Base-by-base conservation (phyloP, 495 filamentous ascomycete genomes). In the Hypoxylon perforatum region DNA sequence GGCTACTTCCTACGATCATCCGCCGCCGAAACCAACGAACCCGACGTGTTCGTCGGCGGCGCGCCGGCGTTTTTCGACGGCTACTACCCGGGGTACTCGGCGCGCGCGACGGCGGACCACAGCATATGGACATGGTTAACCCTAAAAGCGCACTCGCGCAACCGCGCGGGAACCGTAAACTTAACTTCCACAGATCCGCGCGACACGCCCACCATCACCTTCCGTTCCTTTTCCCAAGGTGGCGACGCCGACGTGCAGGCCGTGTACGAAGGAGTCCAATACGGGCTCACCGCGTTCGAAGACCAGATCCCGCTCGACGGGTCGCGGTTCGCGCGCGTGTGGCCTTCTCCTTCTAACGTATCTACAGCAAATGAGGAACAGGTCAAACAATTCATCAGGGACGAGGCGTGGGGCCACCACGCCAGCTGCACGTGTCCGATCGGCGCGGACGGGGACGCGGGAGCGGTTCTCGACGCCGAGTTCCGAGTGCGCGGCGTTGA, bases 351-450 rank as follows among this genome's bases (percentile, higher is more conserved):
- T 0, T 55, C 63, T 0, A 73, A 76, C 39, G 77, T 81, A 2
- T 69, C 61, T 4, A 65, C 63, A n/a, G n/a, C n/a, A n/a, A n/a
- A n/a, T 0, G 73, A 69, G 49, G 58, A 53, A 4, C 64, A 79
- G 0, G 50, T 82, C 21, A 70, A 79, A 55, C 64, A 76, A 25
- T 81, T 72, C 53, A 75, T 81, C 47, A 76, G 77, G 54, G 59
- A 75, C 19, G 74, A 79, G 53, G 76, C 82, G 1, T 86, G 78
- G 77, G 81, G 81, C 7, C 83, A 85, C 41, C 84, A 86, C 65
- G 81, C 81, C 3, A 78, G 71, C 19, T 81, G 83, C 50, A 81
- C 81, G 7, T 74, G 67, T 41, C 66, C 83, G 5, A 86, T 85
- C 57, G 82, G 84, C 9, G 67, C 67, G 0, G 80, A 82, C 50